Evolutionary conservation across 2,329 filamentous ascomycete species (phyloP).

Genomic region (Nannizziopsis arthrosporioides): DNA sequence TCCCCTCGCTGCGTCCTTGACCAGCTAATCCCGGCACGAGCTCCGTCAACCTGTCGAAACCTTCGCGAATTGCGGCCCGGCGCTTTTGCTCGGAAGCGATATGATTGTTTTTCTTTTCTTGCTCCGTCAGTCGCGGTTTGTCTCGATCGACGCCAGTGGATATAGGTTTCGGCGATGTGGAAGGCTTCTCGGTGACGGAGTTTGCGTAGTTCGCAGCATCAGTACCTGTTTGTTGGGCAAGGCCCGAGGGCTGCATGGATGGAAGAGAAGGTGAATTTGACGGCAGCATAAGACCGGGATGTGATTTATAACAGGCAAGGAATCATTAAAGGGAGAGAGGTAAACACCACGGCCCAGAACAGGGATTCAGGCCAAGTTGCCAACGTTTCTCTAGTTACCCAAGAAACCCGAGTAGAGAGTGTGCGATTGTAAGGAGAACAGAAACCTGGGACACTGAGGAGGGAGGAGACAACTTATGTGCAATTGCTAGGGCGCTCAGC

Average conservation of each 20-base stretch:
- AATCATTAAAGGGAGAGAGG: neutral
- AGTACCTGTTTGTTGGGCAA: neutral
- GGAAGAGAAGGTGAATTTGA: constrained; percentile 3
- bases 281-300: constrained; percentile 1
- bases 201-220: neutral
- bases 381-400: no score
- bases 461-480: no score
- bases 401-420: no score
- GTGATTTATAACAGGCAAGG: neutral
- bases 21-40: constrained; percentile 73
- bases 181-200: constrained; percentile 6
- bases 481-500: no score
- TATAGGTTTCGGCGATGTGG: constrained; percentile 3
- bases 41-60: constrained; percentile 68
- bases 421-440: no score
- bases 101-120: constrained; percentile 63
- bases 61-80: constrained; percentile 64
- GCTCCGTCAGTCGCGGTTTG: constrained; percentile 43
- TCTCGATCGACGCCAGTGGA: constrained; percentile 4
- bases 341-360: neutral
- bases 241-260: constrained; percentile 7
- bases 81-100: constrained; percentile 56
- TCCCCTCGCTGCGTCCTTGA: constrained; percentile 71
- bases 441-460: no score
- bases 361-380: neutral